Base-by-base conservation (phyloP, 2,329 filamentous ascomycete species). In the Exophiala oligosperma region DNA sequence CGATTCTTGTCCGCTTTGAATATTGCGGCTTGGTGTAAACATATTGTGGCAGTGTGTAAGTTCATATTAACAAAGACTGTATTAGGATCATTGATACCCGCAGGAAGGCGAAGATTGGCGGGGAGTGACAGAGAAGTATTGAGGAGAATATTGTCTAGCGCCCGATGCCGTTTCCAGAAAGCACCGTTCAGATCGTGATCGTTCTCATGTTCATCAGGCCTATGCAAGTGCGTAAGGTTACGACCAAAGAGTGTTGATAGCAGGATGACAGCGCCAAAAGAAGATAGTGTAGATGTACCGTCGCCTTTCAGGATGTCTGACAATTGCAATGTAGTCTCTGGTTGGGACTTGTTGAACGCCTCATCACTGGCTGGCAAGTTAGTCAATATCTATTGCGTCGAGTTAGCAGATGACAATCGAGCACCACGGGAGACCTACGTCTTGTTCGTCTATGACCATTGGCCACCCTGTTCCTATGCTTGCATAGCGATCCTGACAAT, bases 381-480 rank as follows among this genome's bases (percentile, higher is more conserved):
- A 24, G 92, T 95, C 76, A 89, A 81, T 65, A 97, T 90, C 77
- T 85, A 58, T 54, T 21, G 43, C 40, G 24, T 12, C 40, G 35
- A 37, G 62, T 73, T 50, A 71, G 70, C 51, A 17, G 12, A n/a
- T 49, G 59, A 49, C 9, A 29, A 40, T 43, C 3, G 38, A 17
- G 24, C 53, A 9, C 24, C n/a, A n/a, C 7, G 43, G 28, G 14
- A 46, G 21, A 56, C 55, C 12, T 67, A 86, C 83, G 72, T 99
- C 94, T 70, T 83, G 84, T 75, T 99, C 94, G 64, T 97, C 93
- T 54, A 97, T 84, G 0, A 84, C 86, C 90, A 97, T 93, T 0
- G 94, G 94, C 94, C 94, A 97, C 5, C 94, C 94, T 1, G 94
- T 97, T 35, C 94, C 94, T 56, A 97, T 94, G 68, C 92, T 97